phyloP scores from a whole-genome alignment of 345 rosid species.

The Corchorus olitorius region DNA sequence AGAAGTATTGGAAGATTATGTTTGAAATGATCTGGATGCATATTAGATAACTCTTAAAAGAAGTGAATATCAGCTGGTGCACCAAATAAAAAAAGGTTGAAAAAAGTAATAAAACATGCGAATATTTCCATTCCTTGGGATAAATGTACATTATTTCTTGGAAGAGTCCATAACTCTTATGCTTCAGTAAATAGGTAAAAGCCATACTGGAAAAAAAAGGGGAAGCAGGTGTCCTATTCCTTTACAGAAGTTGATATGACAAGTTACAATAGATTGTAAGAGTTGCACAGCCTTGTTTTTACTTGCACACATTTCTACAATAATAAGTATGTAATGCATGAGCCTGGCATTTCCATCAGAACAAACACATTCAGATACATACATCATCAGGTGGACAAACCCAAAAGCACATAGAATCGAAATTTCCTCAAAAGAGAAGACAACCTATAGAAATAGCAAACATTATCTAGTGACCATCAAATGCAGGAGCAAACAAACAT shows the following conservation, averaged over 20 bases:
- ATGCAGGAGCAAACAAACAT: not conserved
- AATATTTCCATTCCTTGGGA: slow-evolving; percentile 4
- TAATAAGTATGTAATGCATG: not conserved
- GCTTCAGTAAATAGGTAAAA: not conserved
- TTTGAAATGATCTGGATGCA: not conserved
- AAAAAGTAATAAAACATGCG: not conserved
- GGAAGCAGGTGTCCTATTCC: not conserved
- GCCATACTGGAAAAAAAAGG: not conserved
- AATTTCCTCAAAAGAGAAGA: not conserved
- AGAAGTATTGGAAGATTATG: not conserved
- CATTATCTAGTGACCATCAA: not conserved
- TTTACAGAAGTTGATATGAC: not conserved
- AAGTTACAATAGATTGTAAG: too few relatives aligned
- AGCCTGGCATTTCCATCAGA: not conserved
- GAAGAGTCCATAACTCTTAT: not conserved
- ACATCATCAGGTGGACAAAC: not conserved
- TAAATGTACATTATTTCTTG: slow-evolving; percentile 4
- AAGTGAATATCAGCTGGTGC: not conserved
- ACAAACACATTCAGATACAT: not conserved
- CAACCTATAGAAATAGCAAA: not conserved
- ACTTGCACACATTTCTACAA: too few relatives aligned
- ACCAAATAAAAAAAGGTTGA: not conserved
- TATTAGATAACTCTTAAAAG: not conserved
- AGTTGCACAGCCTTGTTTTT: too few relatives aligned
- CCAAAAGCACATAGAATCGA: not conserved